These are phyloP conservation scores for Geranomyces variabilis DNA, from an alignment of 192 early-diverging fungal genomes.

Conservation along the genomic window DNA sequence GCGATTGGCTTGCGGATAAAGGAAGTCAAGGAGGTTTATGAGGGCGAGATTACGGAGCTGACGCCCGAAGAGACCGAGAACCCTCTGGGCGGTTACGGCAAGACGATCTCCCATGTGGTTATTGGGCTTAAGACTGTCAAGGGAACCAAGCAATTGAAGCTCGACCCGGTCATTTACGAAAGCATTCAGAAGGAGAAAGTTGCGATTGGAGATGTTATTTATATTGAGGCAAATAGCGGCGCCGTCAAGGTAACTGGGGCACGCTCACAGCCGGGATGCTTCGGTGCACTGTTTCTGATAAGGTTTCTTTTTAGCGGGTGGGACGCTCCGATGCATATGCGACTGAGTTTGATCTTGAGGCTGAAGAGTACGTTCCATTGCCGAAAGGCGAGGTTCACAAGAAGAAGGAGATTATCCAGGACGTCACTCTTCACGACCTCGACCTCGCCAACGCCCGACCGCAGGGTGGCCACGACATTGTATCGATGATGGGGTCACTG, in stretches of 20 bases:
- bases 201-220: conserved; percentile 94
- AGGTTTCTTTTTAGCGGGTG: conserved; percentile 65
- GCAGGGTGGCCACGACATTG: conserved; percentile 93
- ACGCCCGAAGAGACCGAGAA: conserved; percentile 98
- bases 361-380: conserved; percentile 95
- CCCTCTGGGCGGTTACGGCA: conserved; percentile 96
- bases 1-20: conserved; percentile 96
- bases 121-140: conserved; percentile 98
- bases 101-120: conserved; percentile 93
- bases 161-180: conserved; percentile 98
- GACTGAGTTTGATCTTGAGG: conserved; percentile 97
- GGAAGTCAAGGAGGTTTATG: conserved; percentile 99
- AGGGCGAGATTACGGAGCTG: conserved; percentile 97
- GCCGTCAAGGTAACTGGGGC: conserved; percentile 87
- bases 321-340: conserved; percentile 98
- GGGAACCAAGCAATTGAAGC: conserved; percentile 95
- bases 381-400: conserved; percentile 99
- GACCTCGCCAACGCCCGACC: conserved; percentile 96
- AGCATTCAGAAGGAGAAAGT: conserved; percentile 97
- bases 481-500: conserved; percentile 98
- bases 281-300: no score
- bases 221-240: conserved; percentile 96
- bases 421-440: conserved; percentile 96
- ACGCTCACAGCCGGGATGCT: background rate
- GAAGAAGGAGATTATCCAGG: conserved; percentile 98